A percentile compares a stretch with the other conserved stretches of the same genome.
These are phyloP conservation scores for Epichloe typhina DNA, from an alignment of 2,329 filamentous ascomycete species.

Conservation along the genomic window DNA sequence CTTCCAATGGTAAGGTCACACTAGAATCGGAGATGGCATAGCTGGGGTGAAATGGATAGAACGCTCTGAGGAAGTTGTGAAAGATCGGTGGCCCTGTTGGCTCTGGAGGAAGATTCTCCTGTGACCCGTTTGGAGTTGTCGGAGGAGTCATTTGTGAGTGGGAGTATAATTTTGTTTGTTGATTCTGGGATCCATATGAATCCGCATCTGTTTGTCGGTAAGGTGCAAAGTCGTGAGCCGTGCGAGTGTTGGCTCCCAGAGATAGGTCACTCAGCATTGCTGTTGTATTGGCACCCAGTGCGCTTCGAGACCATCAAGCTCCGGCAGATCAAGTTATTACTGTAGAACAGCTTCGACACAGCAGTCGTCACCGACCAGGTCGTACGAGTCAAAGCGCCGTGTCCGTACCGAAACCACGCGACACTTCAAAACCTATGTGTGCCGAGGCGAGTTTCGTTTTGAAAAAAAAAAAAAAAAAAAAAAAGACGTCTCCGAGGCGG, in stretches of 20 bases:
- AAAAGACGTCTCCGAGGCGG: not conserved
- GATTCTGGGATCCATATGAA: slow-evolving; percentile 19
- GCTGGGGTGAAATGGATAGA: slow-evolving; percentile 80
- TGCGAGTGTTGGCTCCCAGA: slow-evolving; percentile 44
- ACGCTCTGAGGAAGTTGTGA: slow-evolving; percentile 88
- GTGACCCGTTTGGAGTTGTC: slow-evolving; percentile 56
- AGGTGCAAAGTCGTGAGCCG: slow-evolving; percentile 44
- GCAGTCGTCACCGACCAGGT: slow-evolving; percentile 8
- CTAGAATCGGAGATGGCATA: slow-evolving; percentile 68
- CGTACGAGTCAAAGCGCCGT: not conserved
- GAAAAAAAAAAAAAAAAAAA: too few species aligned
- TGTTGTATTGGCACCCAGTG: slow-evolving; percentile 15
- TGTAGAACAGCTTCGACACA: not conserved
- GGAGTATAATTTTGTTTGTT: slow-evolving; percentile 28
- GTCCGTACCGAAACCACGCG: not conserved
- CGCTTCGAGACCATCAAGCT: slow-evolving; percentile 18
- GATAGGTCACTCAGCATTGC: slow-evolving; percentile 28
- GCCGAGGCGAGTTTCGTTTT: not conserved
- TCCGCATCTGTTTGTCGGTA: slow-evolving; percentile 23
- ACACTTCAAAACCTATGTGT: not conserved
- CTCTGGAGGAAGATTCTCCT: slow-evolving; percentile 39
- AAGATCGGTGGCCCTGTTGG: slow-evolving; percentile 51
- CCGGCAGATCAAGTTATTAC: slow-evolving; percentile 3
- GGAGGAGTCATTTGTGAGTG: slow-evolving; percentile 63
- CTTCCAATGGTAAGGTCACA: slow-evolving; percentile 75